Evolutionary conservation across 2,329 filamentous ascomycete species (phyloP).

Genomic region (Trichoderma sp.): DNA sequence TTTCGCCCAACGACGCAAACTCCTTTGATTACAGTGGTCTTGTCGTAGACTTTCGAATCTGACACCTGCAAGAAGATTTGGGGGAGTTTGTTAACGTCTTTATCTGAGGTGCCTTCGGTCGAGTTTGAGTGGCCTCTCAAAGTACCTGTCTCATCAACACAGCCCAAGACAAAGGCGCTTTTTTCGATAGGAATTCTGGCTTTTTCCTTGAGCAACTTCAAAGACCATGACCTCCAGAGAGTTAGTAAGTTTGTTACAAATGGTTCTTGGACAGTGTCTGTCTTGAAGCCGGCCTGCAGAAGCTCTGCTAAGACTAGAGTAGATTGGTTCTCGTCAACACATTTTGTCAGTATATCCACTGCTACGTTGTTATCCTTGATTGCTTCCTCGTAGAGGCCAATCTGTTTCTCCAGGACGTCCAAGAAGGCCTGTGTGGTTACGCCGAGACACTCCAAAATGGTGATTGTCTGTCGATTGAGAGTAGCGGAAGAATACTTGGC

Average conservation of each 20-base stretch:
- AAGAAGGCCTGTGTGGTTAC: conserved; percentile 67
- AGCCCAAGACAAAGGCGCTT: conserved; percentile 85
- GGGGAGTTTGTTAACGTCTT: conserved; percentile 58
- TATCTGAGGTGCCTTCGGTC: conserved; percentile 39
- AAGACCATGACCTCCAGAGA: conserved; percentile 84
- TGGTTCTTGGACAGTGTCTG: conserved; percentile 60
- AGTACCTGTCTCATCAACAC: conserved; percentile 77
- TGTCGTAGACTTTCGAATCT: conserved; percentile 49
- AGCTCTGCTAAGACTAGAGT: conserved; percentile 73
- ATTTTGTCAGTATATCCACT: conserved; percentile 65
- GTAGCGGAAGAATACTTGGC: conserved; percentile 75
- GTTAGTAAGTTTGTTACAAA: conserved; percentile 77
- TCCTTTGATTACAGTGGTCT: conserved; percentile 67
- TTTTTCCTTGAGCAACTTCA: conserved; percentile 90
- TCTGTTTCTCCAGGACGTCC: conserved; percentile 63
- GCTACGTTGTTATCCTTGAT: conserved; percentile 66
- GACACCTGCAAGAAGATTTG: conserved; percentile 88
- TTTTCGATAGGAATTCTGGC: conserved; percentile 78
- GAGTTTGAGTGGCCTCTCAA: conserved; percentile 68
- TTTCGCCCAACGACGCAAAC: conserved; percentile 85
- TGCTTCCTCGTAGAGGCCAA: conserved; percentile 66
- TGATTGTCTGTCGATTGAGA: conserved; percentile 86
- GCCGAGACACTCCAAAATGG: conserved; percentile 76
- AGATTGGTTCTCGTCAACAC: conserved; percentile 81
- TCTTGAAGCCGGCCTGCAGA: conserved; percentile 77